Percentiles rank a stretch among this genome's conserved stretches.
Conservation (phyloP, 164 flowering plant genomes). For the Buxus sempervirens region DNA sequence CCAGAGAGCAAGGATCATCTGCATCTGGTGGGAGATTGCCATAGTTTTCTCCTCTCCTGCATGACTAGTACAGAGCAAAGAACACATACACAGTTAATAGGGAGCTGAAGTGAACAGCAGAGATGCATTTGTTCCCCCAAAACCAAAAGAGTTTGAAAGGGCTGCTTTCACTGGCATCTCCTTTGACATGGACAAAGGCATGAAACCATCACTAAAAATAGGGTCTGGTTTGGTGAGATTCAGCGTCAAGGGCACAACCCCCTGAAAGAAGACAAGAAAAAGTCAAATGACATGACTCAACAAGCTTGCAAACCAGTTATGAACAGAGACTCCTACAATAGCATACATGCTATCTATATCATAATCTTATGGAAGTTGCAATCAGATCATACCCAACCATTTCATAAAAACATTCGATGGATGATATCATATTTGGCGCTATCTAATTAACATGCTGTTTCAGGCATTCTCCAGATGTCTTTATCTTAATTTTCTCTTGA, state of each 20-base stretch:
- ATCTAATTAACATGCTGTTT: too few species aligned
- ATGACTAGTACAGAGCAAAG: not conserved
- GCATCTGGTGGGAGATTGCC: not conserved
- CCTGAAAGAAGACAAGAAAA: conserved; percentile 41
- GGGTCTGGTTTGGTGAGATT: conserved; percentile 85
- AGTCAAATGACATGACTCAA: not conserved
- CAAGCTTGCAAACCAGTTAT: not conserved
- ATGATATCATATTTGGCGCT: too few species aligned
- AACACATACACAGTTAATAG: not conserved
- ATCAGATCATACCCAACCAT: too few species aligned
- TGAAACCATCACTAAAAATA: conserved; percentile 52
- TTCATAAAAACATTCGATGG: too few species aligned
- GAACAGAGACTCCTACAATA: not conserved
- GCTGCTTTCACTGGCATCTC: conserved; percentile 71
- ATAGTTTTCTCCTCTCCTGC: too few species aligned
- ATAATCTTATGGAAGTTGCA: too few species aligned
- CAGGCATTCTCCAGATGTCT: too few species aligned
- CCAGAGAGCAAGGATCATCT: too few species aligned
- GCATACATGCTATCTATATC: too few species aligned
- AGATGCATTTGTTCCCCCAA: conserved; percentile 96
- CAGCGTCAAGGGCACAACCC: conserved; percentile 78
- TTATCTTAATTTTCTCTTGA: too few species aligned
- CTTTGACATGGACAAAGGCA: conserved; percentile 66
- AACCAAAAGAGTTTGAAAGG: conserved; percentile 92
- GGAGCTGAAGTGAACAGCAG: conserved; percentile 57